These are phyloP conservation scores for Karstenula rhodostoma DNA, from an alignment of 2,329 filamentous ascomycete species.

Conservation along the genomic window DNA sequence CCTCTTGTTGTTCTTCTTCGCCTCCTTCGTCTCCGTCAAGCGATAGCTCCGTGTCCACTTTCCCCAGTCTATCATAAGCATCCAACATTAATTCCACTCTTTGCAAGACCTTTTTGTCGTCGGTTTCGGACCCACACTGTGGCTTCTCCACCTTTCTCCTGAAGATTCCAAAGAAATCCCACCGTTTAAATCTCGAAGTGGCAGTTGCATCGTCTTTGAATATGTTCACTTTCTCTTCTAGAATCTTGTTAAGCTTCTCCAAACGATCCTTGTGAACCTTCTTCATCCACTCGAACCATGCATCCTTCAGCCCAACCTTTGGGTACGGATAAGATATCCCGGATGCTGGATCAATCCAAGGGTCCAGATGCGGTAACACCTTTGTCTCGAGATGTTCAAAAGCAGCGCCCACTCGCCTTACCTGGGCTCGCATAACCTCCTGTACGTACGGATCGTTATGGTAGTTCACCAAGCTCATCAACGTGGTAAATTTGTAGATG, in stretches of 20 bases:
- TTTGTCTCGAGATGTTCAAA: slow-evolving; percentile 7
- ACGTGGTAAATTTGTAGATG: slow-evolving; percentile 11
- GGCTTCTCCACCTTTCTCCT: slow-evolving; percentile 3
- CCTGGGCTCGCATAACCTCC: slow-evolving; percentile 18
- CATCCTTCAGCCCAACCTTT: slow-evolving; percentile 4
- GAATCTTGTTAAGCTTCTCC: neutral
- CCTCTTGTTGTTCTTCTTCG: too few species aligned
- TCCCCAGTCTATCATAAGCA: slow-evolving; percentile 10
- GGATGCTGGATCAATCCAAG: neutral
- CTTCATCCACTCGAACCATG: slow-evolving; percentile 18
- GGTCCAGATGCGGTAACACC: neutral
- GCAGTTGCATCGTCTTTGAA: neutral
- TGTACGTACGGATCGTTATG: slow-evolving; percentile 17
- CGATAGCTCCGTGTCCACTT: slow-evolving; percentile 15
- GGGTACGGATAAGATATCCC: neutral
- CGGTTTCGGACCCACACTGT: slow-evolving; percentile 15
- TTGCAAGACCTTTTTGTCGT: slow-evolving; percentile 8
- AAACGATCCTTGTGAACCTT: slow-evolving; percentile 11
- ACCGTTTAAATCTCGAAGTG: slow-evolving; percentile 15
- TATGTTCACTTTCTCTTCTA: slow-evolving; percentile 7
- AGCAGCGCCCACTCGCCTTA: slow-evolving; percentile 11
- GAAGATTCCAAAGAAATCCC: slow-evolving; percentile 18
- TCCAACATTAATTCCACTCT: slow-evolving; percentile 16
- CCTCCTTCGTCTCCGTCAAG: slow-evolving; percentile 9
- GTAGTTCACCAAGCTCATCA: slow-evolving; percentile 12